Percentiles rank a stretch among this genome's conserved stretches.
Evolutionary conservation across 306 rosid species (phyloP).

Genomic region (Glycine tomentella): DNA sequence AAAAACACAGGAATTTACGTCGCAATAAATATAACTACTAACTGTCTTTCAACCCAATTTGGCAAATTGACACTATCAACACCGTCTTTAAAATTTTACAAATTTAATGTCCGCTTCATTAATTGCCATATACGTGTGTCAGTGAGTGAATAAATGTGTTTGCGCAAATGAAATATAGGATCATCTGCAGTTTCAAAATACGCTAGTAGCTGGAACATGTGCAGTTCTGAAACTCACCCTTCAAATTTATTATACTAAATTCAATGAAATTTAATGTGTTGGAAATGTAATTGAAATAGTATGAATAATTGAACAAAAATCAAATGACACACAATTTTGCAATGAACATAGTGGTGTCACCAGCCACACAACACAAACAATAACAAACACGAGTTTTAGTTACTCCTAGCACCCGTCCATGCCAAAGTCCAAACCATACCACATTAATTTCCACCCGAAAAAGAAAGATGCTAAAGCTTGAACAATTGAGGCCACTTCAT

Average conservation of each 20-base stretch:
- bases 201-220: neutral
- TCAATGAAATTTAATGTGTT: too few relatives aligned
- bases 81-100: neutral
- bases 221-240: too few relatives aligned
- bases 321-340: too few relatives aligned
- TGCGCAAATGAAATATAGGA: neutral
- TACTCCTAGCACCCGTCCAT: constrained; percentile 27
- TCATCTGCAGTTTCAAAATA: neutral
- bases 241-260: too few relatives aligned
- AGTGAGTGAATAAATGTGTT: too few relatives aligned
- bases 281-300: too few relatives aligned
- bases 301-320: neutral
- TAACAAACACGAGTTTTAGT: neutral
- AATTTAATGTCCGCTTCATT: neutral
- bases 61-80: constrained; percentile 3
- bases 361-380: neutral
- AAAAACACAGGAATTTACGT: neutral
- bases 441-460: constrained; percentile 16
- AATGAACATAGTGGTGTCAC: neutral
- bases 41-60: neutral
- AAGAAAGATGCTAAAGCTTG: neutral
- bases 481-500: constrained; percentile 27
- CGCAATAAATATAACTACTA: constrained; percentile 9
- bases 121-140: neutral
- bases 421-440: neutral